Evolutionary conservation across 148 eudicot genomes (phyloP).

Genomic region (Vaccinium vitisidaea): DNA sequence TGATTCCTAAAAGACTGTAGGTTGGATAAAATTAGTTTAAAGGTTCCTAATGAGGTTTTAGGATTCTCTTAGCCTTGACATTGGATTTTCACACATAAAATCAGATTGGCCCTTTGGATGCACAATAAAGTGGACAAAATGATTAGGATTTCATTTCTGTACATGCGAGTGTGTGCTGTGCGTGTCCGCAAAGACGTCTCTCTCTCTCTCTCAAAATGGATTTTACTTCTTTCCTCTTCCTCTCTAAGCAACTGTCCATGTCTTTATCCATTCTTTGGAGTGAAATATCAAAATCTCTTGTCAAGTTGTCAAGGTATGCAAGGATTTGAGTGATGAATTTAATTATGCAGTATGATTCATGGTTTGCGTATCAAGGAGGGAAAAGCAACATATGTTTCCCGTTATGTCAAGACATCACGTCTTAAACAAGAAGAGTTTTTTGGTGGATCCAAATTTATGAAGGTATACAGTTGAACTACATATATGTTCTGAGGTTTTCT

Average conservation of each 20-base stretch:
- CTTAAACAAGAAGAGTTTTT: conserved; percentile 85
- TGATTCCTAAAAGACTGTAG: too few relatives aligned
- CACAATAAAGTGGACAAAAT: not conserved
- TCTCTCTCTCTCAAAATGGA: not conserved
- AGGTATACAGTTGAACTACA: conserved; percentile 42
- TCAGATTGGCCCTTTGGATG: not conserved
- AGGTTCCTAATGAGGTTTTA: not conserved
- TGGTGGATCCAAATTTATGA: conserved; percentile 84
- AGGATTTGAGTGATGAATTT: not conserved
- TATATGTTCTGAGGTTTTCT: not conserved
- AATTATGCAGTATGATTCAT: conserved; percentile 71
- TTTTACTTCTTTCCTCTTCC: not conserved
- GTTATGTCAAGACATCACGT: conserved; percentile 83
- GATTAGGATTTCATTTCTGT: not conserved
- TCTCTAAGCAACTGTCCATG: not conserved
- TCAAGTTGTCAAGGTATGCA: not conserved
- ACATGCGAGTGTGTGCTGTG: not conserved
- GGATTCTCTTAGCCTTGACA: not conserved
- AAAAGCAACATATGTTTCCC: conserved; percentile 95
- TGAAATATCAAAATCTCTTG: not conserved
- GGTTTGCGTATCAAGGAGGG: conserved; percentile 93
- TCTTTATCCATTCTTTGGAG: not conserved
- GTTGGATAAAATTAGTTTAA: not conserved
- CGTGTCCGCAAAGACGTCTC: not conserved
- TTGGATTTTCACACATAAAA: not conserved